These are phyloP conservation scores for Suillus decipiens DNA, from an alignment of 768 basidiomycete genomes.

Conservation along the genomic window DNA sequence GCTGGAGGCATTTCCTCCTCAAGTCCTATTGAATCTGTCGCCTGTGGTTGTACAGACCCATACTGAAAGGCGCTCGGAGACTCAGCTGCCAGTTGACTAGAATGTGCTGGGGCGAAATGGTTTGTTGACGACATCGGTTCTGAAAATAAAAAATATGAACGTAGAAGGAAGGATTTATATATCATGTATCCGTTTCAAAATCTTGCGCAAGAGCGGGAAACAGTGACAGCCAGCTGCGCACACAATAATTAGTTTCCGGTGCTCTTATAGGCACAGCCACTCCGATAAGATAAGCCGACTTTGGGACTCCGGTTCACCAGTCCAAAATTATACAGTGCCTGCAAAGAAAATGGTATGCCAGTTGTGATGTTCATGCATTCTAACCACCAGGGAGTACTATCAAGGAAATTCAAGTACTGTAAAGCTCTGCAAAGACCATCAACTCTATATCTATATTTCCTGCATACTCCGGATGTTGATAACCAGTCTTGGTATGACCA, in stretches of 20 bases:
- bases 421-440: neutral
- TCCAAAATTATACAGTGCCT: neutral
- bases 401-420: neutral
- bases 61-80: neutral
- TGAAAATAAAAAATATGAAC: neutral
- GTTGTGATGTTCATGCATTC: no score
- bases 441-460: neutral
- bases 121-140: neutral
- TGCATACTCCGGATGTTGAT: no score
- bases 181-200: neutral
- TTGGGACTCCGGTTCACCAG: neutral
- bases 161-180: neutral
- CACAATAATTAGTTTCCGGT: neutral
- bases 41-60: neutral
- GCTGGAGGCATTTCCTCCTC: constrained; percentile 69
- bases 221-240: neutral
- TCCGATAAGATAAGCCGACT: neutral
- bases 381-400: neutral
- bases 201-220: neutral
- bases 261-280: neutral
- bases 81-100: neutral
- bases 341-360: neutral
- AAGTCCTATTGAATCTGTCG: constrained; percentile 15
- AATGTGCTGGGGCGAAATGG: neutral
- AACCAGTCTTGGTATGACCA: neutral